Base-by-base conservation (phyloP, 768 basidiomycete genomes). In the Leccinellum luteum region DNA sequence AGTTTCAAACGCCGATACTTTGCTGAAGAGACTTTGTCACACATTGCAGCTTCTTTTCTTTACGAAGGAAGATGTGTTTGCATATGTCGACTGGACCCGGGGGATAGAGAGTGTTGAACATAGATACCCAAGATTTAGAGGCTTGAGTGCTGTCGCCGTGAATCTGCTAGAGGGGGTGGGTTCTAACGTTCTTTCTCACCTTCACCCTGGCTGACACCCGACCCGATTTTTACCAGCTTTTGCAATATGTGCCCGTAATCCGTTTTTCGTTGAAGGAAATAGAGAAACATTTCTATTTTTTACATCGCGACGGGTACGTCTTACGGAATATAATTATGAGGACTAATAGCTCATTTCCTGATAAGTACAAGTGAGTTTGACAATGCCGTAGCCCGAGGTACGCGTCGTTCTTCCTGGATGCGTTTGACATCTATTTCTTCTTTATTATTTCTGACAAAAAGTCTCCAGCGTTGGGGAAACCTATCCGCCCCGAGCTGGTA, bases 81-180 rank as follows among this genome's bases (percentile, higher is more conserved):
- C 59, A 53, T 68, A 62, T 21, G 61, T 72, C 38, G 31, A 60
- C 44, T 68, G 64, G 64, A 57, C 56, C 49, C 54, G 48, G 30
- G 48, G 48, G 7, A 9, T 55, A 43, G 25, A 12, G 27, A 23
- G 52, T 41, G 14, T n/a, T 5, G 64, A 63, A 14, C 34, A 34
- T 32, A 63, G 52, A 4, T 76, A 75, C 43, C 28, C 69, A 3
- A 57, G 56, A 3, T 71, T 67, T 28, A 57, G 61, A 3, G 60
- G 50, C 2, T 53, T 78, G 17, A 59, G 63, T 15, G 48, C 57
- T 10, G 50, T 65, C 0, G 68, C 64, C 1, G 66, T 66, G 45
- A 41, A 61, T 53, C 56, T 80, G 3, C 55, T 79, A 6, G 56
- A 61, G 31, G 75, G 77, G 31, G 77, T 70, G 19, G 21, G 61